Percentiles rank a stretch among this genome's conserved stretches.
phyloP scores from a whole-genome alignment of 805 yeast species.

The Candida insectalens region DNA sequence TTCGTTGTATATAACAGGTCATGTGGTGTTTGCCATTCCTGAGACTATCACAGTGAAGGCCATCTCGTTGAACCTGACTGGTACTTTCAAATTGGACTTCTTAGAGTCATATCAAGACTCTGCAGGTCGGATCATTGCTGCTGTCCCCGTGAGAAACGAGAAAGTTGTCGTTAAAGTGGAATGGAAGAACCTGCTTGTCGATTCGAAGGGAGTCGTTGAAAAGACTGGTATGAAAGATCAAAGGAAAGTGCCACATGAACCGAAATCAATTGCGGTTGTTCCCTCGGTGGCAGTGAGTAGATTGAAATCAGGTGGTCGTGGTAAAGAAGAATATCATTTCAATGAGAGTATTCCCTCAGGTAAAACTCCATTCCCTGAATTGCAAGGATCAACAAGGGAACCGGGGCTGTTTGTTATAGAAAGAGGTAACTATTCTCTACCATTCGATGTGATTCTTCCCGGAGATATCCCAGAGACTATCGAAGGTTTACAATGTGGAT shows the following conservation, averaged over 20 bases:
- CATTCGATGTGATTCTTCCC: conserved; percentile 35
- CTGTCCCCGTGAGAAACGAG: conserved; percentile 29
- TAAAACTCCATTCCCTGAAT: conserved; percentile 25
- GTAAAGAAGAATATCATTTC: conserved; percentile 1
- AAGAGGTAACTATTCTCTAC: conserved; percentile 42
- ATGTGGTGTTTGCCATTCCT: conserved; percentile 35
- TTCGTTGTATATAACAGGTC: conserved; percentile 33
- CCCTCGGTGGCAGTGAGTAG: background rate
- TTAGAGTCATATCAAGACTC: conserved; percentile 22
- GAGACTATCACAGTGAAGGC: conserved; percentile 30
- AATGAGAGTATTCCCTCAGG: conserved; percentile 12
- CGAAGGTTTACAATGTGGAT: conserved; percentile 37
- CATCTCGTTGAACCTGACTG: conserved; percentile 30
- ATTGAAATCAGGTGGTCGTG: background rate
- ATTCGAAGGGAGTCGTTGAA: conserved; percentile 27
- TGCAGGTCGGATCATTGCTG: conserved; percentile 18
- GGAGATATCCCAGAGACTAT: conserved; percentile 39
- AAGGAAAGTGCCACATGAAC: background rate
- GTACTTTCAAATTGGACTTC: conserved; percentile 34
- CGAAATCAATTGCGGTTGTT: background rate
- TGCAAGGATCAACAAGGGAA: conserved; percentile 3
- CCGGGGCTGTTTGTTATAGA: conserved; percentile 34
- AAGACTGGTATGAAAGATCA: conserved; percentile 32
- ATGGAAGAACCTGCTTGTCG: conserved; percentile 38
- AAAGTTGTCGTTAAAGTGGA: conserved; percentile 31